A percentile compares a stretch with the other conserved stretches of the same genome.
Conservation (phyloP, 2,329 filamentous ascomycete genomes). For the Fusarium armeniacum region DNA sequence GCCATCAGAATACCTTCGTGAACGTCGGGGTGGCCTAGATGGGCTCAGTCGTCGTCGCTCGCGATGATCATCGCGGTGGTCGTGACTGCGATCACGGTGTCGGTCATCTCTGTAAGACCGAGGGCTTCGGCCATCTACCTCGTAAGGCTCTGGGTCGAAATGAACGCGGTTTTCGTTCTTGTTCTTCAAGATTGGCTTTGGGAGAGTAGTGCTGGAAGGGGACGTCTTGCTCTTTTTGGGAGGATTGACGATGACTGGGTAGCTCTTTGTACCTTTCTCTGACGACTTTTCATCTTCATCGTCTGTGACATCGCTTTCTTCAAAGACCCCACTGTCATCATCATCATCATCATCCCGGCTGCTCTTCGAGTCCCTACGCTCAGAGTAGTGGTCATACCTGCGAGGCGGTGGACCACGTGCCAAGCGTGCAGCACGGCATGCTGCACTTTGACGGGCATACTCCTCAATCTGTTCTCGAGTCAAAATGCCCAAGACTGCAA, state of each 20-base stretch:
- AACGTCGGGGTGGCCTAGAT: conserved; percentile 43
- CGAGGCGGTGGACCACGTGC: conserved; percentile 23
- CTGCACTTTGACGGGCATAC: conserved; percentile 64
- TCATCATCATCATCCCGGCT: conserved; percentile 53
- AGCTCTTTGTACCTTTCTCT: conserved; percentile 52
- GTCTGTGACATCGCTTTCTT: conserved; percentile 53
- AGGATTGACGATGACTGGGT: conserved; percentile 57
- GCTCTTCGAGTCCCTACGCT: conserved; percentile 53
- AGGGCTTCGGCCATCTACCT: conserved; percentile 56
- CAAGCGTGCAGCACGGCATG: conserved; percentile 60
- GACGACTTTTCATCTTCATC: conserved; percentile 53
- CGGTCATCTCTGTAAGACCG: conserved; percentile 53
- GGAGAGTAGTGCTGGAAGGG: conserved; percentile 56
- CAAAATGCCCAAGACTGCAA: conserved; percentile 71
- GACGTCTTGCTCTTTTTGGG: conserved; percentile 54
- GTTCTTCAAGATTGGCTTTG: conserved; percentile 74
- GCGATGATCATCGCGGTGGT: conserved; percentile 46
- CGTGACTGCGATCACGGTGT: conserved; percentile 49
- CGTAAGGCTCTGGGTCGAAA: conserved; percentile 64
- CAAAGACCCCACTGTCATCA: conserved; percentile 51
- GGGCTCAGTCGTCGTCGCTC: conserved; percentile 41
- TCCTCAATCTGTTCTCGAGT: conserved; percentile 65
- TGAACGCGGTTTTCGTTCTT: conserved; percentile 70
- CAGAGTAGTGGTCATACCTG: conserved; percentile 29
- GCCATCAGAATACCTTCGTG: conserved; percentile 49